Conservation (phyloP, 148 eudicot genomes). For the Silene latifolia region DNA sequence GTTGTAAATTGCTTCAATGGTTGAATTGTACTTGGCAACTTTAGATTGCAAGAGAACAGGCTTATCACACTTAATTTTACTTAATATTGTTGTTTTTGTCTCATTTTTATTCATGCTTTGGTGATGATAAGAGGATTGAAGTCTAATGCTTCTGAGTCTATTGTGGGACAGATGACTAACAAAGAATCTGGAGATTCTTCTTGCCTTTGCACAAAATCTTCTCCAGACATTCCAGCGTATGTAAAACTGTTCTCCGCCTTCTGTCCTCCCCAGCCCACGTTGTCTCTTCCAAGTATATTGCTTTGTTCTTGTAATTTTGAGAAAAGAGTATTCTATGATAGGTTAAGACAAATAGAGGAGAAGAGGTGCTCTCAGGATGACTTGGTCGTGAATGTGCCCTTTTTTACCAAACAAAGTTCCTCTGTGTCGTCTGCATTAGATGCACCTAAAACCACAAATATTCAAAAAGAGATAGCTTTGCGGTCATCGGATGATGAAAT, state of each 20-base stretch:
- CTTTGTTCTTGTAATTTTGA: background rate
- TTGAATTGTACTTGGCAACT: background rate
- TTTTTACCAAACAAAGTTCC: constrained; percentile 16
- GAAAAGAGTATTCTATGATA: constrained; percentile 16
- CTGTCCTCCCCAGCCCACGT: background rate
- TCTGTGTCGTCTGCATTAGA: background rate
- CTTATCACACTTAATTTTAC: background rate
- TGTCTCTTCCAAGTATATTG: background rate
- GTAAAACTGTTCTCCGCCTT: constrained; percentile 3
- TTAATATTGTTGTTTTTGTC: background rate
- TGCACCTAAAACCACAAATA: background rate
- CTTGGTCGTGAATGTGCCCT: constrained; percentile 13
- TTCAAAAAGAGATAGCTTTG: constrained; percentile 22
- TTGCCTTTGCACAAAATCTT: constrained; percentile 12
- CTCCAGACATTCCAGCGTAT: constrained; percentile 23
- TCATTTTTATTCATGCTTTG: background rate
- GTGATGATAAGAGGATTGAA: background rate
- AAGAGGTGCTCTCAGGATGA: constrained; percentile 14
- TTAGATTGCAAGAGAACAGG: constrained; percentile 1
- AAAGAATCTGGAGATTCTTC: constrained; percentile 18
- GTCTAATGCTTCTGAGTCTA: constrained; percentile 16
- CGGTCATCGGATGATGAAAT: constrained; percentile 27
- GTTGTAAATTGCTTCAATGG: background rate
- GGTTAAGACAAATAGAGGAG: constrained; percentile 17
- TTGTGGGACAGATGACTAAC: constrained; percentile 23